Evolutionary conservation across 192 early-diverging fungal species (phyloP).

Genomic region (Rhizoclosmatium sp.): DNA sequence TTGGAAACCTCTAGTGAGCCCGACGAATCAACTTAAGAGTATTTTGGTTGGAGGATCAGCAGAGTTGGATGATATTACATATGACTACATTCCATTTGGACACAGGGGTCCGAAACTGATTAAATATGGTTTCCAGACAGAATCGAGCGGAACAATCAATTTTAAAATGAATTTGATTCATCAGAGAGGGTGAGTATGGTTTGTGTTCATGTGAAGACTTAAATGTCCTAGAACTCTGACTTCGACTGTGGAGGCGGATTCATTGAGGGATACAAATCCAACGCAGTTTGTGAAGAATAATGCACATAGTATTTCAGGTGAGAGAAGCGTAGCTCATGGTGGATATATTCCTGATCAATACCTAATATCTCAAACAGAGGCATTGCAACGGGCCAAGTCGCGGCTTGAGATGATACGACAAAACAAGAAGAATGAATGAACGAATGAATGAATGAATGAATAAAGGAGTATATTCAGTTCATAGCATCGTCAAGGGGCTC

Average conservation of each 20-base stretch:
- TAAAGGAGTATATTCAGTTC: neutral
- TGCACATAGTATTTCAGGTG: slow-evolving; percentile 15
- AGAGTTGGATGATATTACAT: slow-evolving; percentile 47
- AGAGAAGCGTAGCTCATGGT: neutral
- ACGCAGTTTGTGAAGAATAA: slow-evolving; percentile 30
- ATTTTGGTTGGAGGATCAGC: slow-evolving; percentile 50
- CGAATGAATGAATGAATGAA: neutral
- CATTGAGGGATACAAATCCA: slow-evolving; percentile 12
- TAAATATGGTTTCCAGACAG: slow-evolving; percentile 52
- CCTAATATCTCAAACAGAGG: slow-evolving; percentile 19
- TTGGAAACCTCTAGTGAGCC: slow-evolving; percentile 45
- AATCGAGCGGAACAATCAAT: slow-evolving; percentile 46
- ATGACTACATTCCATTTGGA: slow-evolving; percentile 33
- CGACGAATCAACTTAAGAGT: slow-evolving; percentile 32
- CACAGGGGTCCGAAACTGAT: slow-evolving; percentile 27
- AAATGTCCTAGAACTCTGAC: neutral
- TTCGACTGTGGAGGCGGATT: slow-evolving; percentile 4
- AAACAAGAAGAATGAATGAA: slow-evolving; percentile 26
- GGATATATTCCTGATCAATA: neutral
- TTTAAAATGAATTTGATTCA: slow-evolving; percentile 44
- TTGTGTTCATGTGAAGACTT: neutral
- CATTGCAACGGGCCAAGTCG: slow-evolving; percentile 24
- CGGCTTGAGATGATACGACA: slow-evolving; percentile 13
- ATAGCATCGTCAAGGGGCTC: slow-evolving; percentile 53
- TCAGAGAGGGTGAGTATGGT: slow-evolving; percentile 44